Percentiles rank a stretch among this genome's conserved stretches.
These are phyloP conservation scores for Aschersonia sp. DNA, from an alignment of 2,329 filamentous ascomycete genomes.

Conservation along the genomic window DNA sequence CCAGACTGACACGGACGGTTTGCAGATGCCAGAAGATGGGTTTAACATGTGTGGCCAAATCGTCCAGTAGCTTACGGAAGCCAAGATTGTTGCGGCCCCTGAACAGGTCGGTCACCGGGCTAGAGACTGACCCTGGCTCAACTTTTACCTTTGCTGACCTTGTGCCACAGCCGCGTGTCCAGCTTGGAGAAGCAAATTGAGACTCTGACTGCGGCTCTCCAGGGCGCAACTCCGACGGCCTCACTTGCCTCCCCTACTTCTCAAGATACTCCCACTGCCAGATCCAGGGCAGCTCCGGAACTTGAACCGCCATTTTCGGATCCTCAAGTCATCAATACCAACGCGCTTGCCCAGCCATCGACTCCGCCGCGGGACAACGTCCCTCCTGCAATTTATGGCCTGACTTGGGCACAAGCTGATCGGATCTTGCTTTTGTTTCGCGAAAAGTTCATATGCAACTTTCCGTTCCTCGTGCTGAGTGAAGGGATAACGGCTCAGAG, in stretches of 20 bases:
- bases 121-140: not conserved
- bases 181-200: constrained; percentile 11
- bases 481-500: constrained; percentile 13
- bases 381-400: constrained; percentile 14
- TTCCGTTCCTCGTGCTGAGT: constrained; percentile 19
- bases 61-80: constrained; percentile 14
- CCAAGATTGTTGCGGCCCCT: constrained; percentile 14
- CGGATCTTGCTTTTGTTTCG: constrained; percentile 19
- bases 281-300: not conserved
- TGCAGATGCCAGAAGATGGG: constrained; percentile 7
- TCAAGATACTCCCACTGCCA: not conserved
- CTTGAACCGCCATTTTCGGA: not conserved
- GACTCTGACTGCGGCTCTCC: constrained; percentile 6
- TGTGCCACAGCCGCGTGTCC: constrained; percentile 9
- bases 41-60: constrained; percentile 14
- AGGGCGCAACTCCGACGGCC: constrained; percentile 2
- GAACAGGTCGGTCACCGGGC: constrained; percentile 8
- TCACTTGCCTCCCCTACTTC: constrained; percentile 1
- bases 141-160: not conserved
- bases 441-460: constrained; percentile 16
- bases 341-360: not conserved
- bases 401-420: constrained; percentile 24
- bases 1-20: not conserved
- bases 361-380: not conserved
- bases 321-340: no score